A percentile compares a stretch with the other conserved stretches of the same genome.
Conservation (phyloP, 108 stramenopile genomes). For the Craspedostauros australis region DNA sequence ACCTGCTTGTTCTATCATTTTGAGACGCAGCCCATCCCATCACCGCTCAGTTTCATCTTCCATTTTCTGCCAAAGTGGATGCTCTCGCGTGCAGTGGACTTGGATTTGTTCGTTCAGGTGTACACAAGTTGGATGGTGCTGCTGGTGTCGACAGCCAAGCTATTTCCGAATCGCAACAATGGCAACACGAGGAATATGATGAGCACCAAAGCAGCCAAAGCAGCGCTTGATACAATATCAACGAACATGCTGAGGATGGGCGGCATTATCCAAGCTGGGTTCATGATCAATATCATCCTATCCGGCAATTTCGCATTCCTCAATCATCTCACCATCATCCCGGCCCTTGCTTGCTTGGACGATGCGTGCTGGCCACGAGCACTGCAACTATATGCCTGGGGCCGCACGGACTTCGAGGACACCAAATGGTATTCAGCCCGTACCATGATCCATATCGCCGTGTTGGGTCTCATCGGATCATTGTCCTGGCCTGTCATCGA, state of each 20-base stretch:
- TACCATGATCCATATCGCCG: constrained; percentile 11
- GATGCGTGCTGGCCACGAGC: constrained; percentile 40
- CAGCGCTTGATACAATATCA: constrained; percentile 6
- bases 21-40: constrained; percentile 81
- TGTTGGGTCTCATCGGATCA: constrained; percentile 30
- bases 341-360: constrained; percentile 72
- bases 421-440: constrained; percentile 14
- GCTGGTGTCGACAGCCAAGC: constrained; percentile 7
- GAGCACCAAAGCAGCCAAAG: neutral
- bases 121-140: constrained; percentile 66
- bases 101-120: constrained; percentile 75
- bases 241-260: constrained; percentile 27
- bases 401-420: no score
- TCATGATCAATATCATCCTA: constrained; percentile 59
- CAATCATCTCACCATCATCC: constrained; percentile 75
- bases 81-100: constrained; percentile 40
- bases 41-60: constrained; percentile 55
- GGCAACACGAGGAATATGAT: neutral
- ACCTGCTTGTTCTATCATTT: constrained; percentile 74
- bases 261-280: constrained; percentile 50
- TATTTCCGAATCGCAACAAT: neutral
- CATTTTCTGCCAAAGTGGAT: constrained; percentile 52
- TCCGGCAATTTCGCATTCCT: constrained; percentile 80
- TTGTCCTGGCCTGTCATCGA: constrained; percentile 44
- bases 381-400: constrained; percentile 10